phyloP scores from a whole-genome alignment of 805 yeast genomes.

The Torulaspora microellipsoides region DNA sequence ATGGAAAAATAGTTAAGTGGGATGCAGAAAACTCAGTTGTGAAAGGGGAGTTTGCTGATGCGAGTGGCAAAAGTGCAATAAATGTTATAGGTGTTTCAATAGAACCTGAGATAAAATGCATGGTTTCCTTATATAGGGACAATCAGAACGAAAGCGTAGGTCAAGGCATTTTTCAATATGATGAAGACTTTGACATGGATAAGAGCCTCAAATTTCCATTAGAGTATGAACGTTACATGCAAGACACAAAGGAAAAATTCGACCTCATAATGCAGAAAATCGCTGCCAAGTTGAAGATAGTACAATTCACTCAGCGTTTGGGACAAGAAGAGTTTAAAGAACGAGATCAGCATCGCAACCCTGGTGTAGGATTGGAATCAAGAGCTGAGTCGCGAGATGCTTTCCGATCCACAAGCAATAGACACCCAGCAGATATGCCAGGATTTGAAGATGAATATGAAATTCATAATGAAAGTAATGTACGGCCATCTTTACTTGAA shows the following conservation, averaged over 20 bases:
- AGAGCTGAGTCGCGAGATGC: too few relatives aligned
- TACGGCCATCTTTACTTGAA: not conserved
- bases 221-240: slow-evolving; percentile 1
- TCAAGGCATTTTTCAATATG: slow-evolving; percentile 18
- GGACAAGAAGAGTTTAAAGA: slow-evolving; percentile 1
- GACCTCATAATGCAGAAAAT: slow-evolving; percentile 1
- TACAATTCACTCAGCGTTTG: not conserved
- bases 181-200: slow-evolving; percentile 8
- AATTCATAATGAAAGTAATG: slow-evolving; percentile 8
- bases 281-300: slow-evolving; percentile 2
- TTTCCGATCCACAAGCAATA: not conserved
- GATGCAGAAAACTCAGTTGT: slow-evolving; percentile 1
- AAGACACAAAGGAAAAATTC: not conserved
- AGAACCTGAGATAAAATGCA: slow-evolving; percentile 11
- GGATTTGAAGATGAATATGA: slow-evolving; percentile 36
- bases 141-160: slow-evolving; percentile 12
- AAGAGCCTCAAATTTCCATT: slow-evolving; percentile 11
- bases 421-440: slow-evolving; percentile 32
- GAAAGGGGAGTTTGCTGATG: slow-evolving; percentile 5
- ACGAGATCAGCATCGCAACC: not conserved
- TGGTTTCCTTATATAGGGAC: slow-evolving; percentile 15
- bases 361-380: too few relatives aligned
- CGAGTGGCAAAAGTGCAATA: not conserved
- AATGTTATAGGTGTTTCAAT: slow-evolving; percentile 11
- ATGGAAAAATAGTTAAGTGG: slow-evolving; percentile 1